These are phyloP conservation scores for Puccinia polysora DNA, from an alignment of 1,284 basidiomycete genomes.

Conservation along the genomic window DNA sequence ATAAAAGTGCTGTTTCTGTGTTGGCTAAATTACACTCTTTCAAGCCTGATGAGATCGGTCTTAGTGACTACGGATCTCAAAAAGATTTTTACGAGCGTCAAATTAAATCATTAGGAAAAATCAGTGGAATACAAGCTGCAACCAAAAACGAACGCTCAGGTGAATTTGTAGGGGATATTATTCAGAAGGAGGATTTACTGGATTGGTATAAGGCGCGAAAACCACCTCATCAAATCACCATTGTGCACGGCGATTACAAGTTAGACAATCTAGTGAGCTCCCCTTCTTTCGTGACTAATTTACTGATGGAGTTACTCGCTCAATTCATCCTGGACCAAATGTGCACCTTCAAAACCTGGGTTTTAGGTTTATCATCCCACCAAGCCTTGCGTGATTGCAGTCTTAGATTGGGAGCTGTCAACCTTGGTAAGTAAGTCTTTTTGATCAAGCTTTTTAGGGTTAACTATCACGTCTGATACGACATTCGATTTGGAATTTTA, in stretches of 20 bases:
- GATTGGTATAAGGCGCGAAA: constrained; percentile 68
- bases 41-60: constrained; percentile 64
- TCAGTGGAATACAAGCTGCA: constrained; percentile 68
- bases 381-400: constrained; percentile 84
- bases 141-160: constrained; percentile 64
- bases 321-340: too few relatives aligned
- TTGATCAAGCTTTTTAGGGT: neutral
- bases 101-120: constrained; percentile 72
- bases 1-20: constrained; percentile 69
- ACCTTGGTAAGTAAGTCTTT: constrained; percentile 73
- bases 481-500: too few relatives aligned
- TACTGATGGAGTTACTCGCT: too few relatives aligned
- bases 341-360: too few relatives aligned
- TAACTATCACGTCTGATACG: neutral
- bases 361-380: constrained; percentile 75
- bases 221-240: constrained; percentile 61
- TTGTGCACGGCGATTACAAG: constrained; percentile 96
- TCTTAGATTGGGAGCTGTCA: constrained; percentile 93
- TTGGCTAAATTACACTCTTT: constrained; percentile 72
- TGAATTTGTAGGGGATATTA: constrained; percentile 63
- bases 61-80: constrained; percentile 71
- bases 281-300: neutral
- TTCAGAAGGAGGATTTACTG: constrained; percentile 67
- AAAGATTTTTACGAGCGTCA: constrained; percentile 85
- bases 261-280: constrained; percentile 71